Evolutionary conservation across 2,329 filamentous ascomycete species (phyloP), one percentile per base, ranked within the genome.

Genomic region (Scopulariopsis brevicaulis): DNA sequence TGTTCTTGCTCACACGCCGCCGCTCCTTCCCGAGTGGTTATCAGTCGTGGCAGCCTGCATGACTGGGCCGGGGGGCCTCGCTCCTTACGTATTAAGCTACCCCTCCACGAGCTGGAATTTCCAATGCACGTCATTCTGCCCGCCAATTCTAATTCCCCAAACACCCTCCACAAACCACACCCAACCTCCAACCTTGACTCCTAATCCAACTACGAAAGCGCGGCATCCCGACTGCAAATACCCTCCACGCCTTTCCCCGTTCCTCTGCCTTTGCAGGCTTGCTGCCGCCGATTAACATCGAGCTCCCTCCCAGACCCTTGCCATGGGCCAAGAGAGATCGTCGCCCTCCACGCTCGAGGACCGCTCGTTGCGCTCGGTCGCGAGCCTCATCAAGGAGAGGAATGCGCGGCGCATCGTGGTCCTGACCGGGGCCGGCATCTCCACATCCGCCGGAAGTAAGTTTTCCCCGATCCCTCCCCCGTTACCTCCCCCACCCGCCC

Each of bases 381-480:
- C 90, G n/a, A 80, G 87, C 32, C 86, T 89, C 65, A 92, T 99
- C 70, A 84, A 82, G 63, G 78, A 84, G 65, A 87, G 85, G 53
- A 71, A 79, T 54, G 84, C 80, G 37, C 80, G 80, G 65, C 80
- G 80, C 55, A 87, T 99, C 59, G 90, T 96, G 25, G 87, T 96
- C 61, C 84, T 97, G 83, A 91, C 89, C 2, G 93, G 93, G 59
- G 92, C 93, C 14, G 93, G 93, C 54, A 95, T 96, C 64, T 90
- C 86, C 34, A 93, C 89, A 0, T 80, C 82, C 11, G 83, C 83
- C 58, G 84, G 84, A 59, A 86, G 80, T 83, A 70, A 58, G 76
- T 68, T 32, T 20, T 40, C 35, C 11, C 22, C 11, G 11, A 12
- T n/a, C 14, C 46, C 32, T 52, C 52, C 53, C 24, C n/a, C 20